Conservation (phyloP, 78 protist species). For the Blattamonas nauphoetae region DNA sequence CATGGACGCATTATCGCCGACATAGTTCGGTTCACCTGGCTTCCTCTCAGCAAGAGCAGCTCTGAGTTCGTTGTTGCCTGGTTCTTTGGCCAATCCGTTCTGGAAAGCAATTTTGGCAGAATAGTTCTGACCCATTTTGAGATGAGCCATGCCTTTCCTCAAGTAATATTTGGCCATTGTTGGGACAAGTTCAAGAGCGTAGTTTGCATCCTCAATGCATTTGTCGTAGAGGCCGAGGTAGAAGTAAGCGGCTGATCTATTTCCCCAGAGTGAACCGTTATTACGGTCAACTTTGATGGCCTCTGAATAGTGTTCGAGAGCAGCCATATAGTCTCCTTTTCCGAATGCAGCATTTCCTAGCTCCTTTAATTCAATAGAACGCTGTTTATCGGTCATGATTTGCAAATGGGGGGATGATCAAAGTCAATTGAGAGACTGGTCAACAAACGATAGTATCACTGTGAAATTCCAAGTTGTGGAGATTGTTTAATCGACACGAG, state of each 20-base stretch:
- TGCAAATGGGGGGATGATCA: too few relatives aligned
- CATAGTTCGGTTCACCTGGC: neutral
- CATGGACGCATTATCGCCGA: neutral
- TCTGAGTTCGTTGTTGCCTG: neutral
- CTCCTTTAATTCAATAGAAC: neutral
- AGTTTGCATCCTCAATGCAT: neutral
- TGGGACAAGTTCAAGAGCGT: neutral
- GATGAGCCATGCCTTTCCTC: slow-evolving; percentile 6
- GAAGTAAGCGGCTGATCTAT: neutral
- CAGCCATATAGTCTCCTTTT: neutral
- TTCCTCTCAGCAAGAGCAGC: slow-evolving; percentile 12
- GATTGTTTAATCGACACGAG: too few relatives aligned
- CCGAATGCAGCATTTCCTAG: neutral
- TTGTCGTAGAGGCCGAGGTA: neutral
- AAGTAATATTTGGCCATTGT: neutral
- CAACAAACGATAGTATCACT: too few relatives aligned
- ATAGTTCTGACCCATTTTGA: neutral
- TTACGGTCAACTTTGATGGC: slow-evolving; percentile 1
- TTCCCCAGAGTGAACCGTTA: neutral
- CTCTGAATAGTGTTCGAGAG: neutral
- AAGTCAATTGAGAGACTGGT: too few relatives aligned
- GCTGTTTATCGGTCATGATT: neutral
- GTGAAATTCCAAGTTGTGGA: too few relatives aligned
- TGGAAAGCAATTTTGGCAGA: neutral
- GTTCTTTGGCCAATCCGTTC: neutral